phyloP scores from a whole-genome alignment of 2,329 filamentous ascomycete species.

The Neodidymelliopsis sp. region DNA sequence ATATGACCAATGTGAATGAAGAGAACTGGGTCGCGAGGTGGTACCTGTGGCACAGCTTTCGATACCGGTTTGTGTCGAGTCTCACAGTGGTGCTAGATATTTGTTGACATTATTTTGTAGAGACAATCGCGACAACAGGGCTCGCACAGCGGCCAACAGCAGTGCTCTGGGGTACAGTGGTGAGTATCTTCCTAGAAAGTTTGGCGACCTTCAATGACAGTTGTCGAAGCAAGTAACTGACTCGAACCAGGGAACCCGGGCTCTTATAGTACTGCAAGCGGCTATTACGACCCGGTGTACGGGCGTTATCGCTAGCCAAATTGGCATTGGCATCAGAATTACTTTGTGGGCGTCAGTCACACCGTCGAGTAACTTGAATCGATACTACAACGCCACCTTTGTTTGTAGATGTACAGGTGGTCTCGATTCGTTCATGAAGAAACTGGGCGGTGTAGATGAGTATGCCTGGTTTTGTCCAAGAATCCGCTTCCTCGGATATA shows the following conservation, averaged over 20 bases:
- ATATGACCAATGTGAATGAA: slow-evolving; percentile 51
- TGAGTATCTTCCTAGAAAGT: background rate
- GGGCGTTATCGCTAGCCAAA: slow-evolving; percentile 26
- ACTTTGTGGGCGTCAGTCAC: background rate
- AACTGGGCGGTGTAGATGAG: slow-evolving; percentile 17
- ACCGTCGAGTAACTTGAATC: background rate
- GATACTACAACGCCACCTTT: slow-evolving; percentile 5
- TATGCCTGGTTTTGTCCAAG: slow-evolving; percentile 10
- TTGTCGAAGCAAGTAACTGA: slow-evolving; percentile 11
- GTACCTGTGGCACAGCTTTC: slow-evolving; percentile 61
- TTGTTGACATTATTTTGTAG: slow-evolving; percentile 26
- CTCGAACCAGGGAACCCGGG: slow-evolving; percentile 7
- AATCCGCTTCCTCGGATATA: slow-evolving; percentile 12
- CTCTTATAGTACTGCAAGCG: slow-evolving; percentile 5
- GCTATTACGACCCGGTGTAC: slow-evolving; percentile 37
- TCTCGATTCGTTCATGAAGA: background rate
- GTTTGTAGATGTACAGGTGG: slow-evolving; percentile 31
- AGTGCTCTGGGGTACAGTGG: slow-evolving; percentile 3
- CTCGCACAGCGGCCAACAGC: slow-evolving; percentile 9
- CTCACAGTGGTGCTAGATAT: background rate
- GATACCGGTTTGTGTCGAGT: slow-evolving; percentile 44
- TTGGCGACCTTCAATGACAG: background rate
- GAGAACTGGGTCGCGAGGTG: slow-evolving; percentile 61
- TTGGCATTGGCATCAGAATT: too few species aligned
- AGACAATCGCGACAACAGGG: slow-evolving; percentile 41